Conservation (phyloP, 164 flowering plant species). For the Stephania yunnanensis region DNA sequence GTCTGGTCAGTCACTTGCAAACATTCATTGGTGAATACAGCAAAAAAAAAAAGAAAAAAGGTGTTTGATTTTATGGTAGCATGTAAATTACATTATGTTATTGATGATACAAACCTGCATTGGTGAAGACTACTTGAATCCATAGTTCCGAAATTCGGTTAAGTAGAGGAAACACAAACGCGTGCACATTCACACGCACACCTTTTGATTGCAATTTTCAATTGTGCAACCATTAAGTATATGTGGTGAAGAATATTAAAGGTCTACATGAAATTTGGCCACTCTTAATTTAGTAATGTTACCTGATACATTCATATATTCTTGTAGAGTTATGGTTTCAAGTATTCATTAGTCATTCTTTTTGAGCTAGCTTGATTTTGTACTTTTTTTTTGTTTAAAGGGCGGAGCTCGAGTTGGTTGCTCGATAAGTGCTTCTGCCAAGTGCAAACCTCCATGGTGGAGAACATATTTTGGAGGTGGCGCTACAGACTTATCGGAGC, state of each 20-base stretch:
- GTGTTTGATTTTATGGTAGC: too few relatives aligned
- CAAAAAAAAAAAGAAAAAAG: too few relatives aligned
- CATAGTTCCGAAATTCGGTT: too few relatives aligned
- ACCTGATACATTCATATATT: neutral
- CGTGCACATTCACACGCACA: neutral
- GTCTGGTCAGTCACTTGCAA: neutral
- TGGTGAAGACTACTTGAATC: too few relatives aligned
- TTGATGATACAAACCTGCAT: too few relatives aligned
- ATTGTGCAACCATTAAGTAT: neutral
- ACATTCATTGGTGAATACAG: too few relatives aligned
- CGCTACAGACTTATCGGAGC: slow-evolving; percentile 19
- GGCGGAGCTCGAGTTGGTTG: slow-evolving; percentile 32
- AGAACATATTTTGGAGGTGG: slow-evolving; percentile 18
- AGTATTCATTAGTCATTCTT: too few relatives aligned
- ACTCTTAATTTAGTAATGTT: neutral
- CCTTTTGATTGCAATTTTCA: neutral
- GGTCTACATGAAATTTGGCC: neutral
- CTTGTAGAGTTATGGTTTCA: neutral
- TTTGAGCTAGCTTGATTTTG: too few relatives aligned
- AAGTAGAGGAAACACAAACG: too few relatives aligned
- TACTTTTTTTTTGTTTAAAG: slow-evolving; percentile 13
- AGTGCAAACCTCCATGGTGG: slow-evolving; percentile 36
- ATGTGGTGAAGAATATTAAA: neutral
- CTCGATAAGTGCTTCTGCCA: slow-evolving; percentile 27
- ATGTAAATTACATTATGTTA: too few relatives aligned